A percentile compares a stretch with the other conserved stretches of the same genome.
These are phyloP conservation scores for Agaricus subrufescens DNA, from an alignment of 768 basidiomycete species.

Conservation along the genomic window DNA sequence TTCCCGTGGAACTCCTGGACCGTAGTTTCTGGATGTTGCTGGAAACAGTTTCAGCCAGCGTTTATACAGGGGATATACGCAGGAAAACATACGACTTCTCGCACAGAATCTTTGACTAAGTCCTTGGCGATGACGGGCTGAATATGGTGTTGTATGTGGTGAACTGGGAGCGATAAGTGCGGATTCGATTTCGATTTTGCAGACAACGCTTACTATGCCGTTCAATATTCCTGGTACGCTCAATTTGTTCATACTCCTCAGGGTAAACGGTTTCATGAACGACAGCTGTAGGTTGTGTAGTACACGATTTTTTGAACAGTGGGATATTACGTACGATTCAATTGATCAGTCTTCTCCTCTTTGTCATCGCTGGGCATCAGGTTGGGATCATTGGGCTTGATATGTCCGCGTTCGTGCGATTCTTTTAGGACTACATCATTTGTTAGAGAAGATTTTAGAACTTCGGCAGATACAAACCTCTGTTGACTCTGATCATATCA, in stretches of 20 bases:
- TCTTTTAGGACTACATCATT: slow-evolving; percentile 8
- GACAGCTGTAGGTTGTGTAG: slow-evolving; percentile 16
- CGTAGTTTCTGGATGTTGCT: slow-evolving; percentile 23
- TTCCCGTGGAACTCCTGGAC: slow-evolving; percentile 24
- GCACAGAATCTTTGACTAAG: slow-evolving; percentile 19
- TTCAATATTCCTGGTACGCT: slow-evolving; percentile 26
- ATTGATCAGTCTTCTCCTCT: slow-evolving; percentile 17
- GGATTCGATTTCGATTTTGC: background rate
- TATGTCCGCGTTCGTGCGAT: slow-evolving; percentile 11
- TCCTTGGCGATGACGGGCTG: slow-evolving; percentile 26
- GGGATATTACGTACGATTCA: slow-evolving; percentile 15
- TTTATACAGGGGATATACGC: background rate
- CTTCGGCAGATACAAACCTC: background rate
- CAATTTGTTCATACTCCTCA: slow-evolving; percentile 25
- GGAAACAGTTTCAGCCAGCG: background rate
- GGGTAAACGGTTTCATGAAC: slow-evolving; percentile 23
- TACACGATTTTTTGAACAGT: background rate
- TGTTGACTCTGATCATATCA: background rate
- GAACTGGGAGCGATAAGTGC: slow-evolving; percentile 18
- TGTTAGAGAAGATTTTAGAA: background rate
- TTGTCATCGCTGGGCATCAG: slow-evolving; percentile 15
- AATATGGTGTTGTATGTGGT: slow-evolving; percentile 34
- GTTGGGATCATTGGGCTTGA: slow-evolving; percentile 9
- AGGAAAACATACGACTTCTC: slow-evolving; percentile 18
- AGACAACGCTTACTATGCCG: slow-evolving; percentile 24